Conservation (phyloP, 106 monocot genomes). For the Acorus calamus region DNA sequence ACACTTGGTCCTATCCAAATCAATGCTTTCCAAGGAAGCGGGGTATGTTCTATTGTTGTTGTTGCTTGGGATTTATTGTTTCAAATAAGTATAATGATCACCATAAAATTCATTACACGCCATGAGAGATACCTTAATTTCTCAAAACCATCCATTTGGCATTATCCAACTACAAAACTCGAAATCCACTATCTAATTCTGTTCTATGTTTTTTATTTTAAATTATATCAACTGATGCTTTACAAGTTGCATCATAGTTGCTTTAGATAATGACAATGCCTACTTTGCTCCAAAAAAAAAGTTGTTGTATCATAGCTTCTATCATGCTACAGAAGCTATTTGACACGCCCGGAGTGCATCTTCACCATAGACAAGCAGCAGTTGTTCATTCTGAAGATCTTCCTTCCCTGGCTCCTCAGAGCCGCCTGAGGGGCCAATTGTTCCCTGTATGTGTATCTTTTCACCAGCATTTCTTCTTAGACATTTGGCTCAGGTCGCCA, state of each 20-base stretch:
- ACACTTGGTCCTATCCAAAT: constrained; percentile 94
- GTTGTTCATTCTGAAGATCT: constrained; percentile 93
- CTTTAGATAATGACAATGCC: no score
- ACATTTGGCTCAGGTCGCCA: background rate
- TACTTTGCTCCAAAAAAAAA: no score
- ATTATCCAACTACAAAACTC: no score
- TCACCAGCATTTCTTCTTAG: background rate
- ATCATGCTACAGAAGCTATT: constrained; percentile 58
- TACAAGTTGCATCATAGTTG: no score
- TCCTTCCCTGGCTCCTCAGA: constrained; percentile 78
- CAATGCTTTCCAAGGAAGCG: constrained; percentile 85
- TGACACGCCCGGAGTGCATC: constrained; percentile 95
- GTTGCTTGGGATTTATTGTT: no score
- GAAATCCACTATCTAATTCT: no score
- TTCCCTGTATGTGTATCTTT: constrained; percentile 57
- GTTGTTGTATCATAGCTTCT: background rate
- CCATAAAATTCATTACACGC: no score
- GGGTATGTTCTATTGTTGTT: constrained; percentile 27
- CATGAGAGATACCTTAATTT: no score
- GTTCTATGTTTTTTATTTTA: no score
- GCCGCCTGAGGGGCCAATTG: constrained; percentile 58
- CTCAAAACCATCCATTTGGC: no score
- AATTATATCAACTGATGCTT: no score
- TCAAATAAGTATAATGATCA: no score
- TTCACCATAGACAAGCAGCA: constrained; percentile 91